Conservation (phyloP, 2,329 filamentous ascomycete genomes). For the Trichophyton mentagrophytes region DNA sequence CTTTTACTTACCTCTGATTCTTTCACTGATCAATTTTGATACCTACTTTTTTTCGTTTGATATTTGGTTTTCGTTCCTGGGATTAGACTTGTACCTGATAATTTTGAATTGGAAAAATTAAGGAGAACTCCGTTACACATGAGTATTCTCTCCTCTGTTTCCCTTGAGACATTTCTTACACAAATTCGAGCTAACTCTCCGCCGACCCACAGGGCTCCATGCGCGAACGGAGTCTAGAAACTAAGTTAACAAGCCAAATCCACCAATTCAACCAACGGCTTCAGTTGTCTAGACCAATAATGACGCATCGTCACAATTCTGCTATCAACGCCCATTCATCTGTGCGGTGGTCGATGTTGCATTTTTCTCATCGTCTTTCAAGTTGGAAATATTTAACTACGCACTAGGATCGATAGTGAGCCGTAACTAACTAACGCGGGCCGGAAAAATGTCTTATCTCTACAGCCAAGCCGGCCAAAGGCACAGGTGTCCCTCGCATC, state of each 20-base stretch:
- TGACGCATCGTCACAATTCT: neutral
- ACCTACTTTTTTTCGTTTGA: neutral
- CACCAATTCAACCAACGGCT: neutral
- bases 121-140: neutral
- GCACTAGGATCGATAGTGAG: no score
- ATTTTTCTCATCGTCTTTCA: no score
- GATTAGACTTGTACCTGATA: neutral
- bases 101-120: neutral
- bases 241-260: neutral
- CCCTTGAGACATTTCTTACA: neutral
- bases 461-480: neutral
- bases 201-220: neutral
- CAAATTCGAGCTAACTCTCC: neutral
- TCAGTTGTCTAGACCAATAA: neutral
- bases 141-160: neutral
- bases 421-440: no score
- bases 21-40: neutral
- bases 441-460: no score
- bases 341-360: no score
- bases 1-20: neutral
- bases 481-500: neutral
- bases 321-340: no score
- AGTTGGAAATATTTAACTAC: no score
- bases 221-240: neutral
- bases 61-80: neutral